Base-by-base conservation (phyloP, 2,329 filamentous ascomycete species). In the Hymenoscyphus albidus region DNA sequence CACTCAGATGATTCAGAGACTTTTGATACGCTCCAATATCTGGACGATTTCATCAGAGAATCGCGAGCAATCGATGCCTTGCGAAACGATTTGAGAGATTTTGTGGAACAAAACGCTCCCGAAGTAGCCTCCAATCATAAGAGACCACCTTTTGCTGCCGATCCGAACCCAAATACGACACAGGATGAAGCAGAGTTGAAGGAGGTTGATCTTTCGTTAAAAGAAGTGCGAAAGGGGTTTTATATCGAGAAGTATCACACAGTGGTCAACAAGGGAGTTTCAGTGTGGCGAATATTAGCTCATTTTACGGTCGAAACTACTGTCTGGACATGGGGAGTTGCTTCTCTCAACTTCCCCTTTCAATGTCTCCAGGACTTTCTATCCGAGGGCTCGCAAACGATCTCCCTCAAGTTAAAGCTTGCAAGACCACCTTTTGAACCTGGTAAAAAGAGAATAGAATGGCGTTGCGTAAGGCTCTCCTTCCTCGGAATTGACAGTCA, bases 1-100 rank as follows among this genome's bases (percentile, higher is more conserved):
- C 35, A 42, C 1, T 58, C 61, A 0, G 54, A 58, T 13, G 9
- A 18, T 14, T 56, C 60, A 5, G 60, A 62, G 32, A 40, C 58
- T 35, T 18, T 62, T 9, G 61, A 62, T 13, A 40, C 32, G 22
- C 22, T 62, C 5, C 35, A 48, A 32, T 54, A 58, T n/a, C 38
- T 62, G 2, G 63, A 67, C 40, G 54, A 13, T 3, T 68, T 68
- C 56, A 62, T 68, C 39, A 68, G 62, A 42, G 54, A 51, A 13
- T 68, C 65, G 6, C 40, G 39, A 51, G 62, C 67, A 31, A 57
- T 68, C 22, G 27, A 48, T 0, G 18, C 12, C 3, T 54, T 68
- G 4, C 60, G 63, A 9, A 59, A 51, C 22, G 65, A 61, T 9
- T 54, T 68, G n/a, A 18, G 18, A 13, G 48, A 51, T 0, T 59